A percentile compares a stretch with the other conserved stretches of the same genome.
Evolutionary conservation across 78 protist species (phyloP).

Genomic region (Creolimax fragrantissima): DNA sequence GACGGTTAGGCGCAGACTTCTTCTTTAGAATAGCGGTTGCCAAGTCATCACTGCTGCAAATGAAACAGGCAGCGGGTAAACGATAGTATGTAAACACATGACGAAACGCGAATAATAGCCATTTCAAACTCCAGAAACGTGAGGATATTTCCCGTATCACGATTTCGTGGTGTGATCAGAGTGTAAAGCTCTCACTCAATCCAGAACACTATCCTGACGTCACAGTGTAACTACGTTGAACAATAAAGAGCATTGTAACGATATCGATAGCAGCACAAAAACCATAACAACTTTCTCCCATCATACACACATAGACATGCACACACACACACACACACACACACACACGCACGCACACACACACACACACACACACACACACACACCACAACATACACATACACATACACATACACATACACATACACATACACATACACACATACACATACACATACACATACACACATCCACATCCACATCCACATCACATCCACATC

Average conservation of each 20-base stretch:
- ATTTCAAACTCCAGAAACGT: not conserved
- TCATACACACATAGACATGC: not conserved
- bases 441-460: not conserved
- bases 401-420: not conserved
- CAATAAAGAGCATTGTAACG: not conserved
- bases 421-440: not conserved
- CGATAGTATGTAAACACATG: not conserved
- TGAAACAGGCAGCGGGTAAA: not conserved
- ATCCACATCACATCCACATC: not conserved
- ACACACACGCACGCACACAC: not conserved
- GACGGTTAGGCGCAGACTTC: constrained; percentile 86
- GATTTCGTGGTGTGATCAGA: too few species aligned
- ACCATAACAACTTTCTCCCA: not conserved
- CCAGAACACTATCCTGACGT: not conserved
- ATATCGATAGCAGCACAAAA: not conserved
- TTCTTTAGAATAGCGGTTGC: constrained; percentile 68
- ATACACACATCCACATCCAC: not conserved
- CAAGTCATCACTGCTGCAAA: not conserved
- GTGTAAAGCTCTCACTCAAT: not conserved
- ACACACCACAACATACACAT: not conserved
- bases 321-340: not conserved
- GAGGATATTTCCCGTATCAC: not conserved
- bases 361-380: constrained; percentile 29
- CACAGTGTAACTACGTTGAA: not conserved
- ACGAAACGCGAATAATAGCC: not conserved